Base-by-base conservation (phyloP, 176 grass and related monocot genomes). In the Areca catechu region DNA sequence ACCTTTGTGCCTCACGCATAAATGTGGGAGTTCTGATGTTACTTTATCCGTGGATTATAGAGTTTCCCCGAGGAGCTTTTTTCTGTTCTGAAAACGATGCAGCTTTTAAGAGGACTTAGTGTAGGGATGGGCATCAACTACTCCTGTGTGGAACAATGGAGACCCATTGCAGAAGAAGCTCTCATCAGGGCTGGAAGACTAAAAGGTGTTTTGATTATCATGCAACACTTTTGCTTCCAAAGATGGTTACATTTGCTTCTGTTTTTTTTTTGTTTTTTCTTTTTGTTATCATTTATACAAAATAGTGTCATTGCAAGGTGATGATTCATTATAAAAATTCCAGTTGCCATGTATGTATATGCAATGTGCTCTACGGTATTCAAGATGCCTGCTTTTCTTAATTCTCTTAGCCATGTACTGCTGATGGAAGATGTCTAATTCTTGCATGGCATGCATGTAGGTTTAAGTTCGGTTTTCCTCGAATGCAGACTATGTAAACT, bases 1-100 rank as follows among this genome's bases (percentile, higher is more conserved):
- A 37, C 34, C 34, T 37, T 37, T 12, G 34, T 37, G 6, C 34
- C 34, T 37, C 1, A 9, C 9, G 12, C 34, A 37, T 37, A 37
- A 37, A 37, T 12, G 34, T 37, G 34, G 34, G 34, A 10, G 34
- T 37, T 37, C 34, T 37, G 34, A 37, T 37, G 24, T 16, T 49
- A 22, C 54, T 61, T 27, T 74, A 4, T 57, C 49, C 47, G 60
- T 25, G 34, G 34, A 43, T 43, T 70, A 27, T 72, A 97, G 92
- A 84, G 67, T 72, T 97, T 97, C 70, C 86, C 92, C 0, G 92
- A 97, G 71, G 92, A 97, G 55, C 55, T 97, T 29, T 91, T 88
- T 68, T 91, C 80, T 19, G 75, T 91, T 63, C 71, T 97, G 25
- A 69, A 86, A 61, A 97, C 92, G n/a, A 82, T 97, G 62, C 92